Conservation (phyloP, 2,329 filamentous ascomycete species). For the Leptographium wingfieldii region DNA sequence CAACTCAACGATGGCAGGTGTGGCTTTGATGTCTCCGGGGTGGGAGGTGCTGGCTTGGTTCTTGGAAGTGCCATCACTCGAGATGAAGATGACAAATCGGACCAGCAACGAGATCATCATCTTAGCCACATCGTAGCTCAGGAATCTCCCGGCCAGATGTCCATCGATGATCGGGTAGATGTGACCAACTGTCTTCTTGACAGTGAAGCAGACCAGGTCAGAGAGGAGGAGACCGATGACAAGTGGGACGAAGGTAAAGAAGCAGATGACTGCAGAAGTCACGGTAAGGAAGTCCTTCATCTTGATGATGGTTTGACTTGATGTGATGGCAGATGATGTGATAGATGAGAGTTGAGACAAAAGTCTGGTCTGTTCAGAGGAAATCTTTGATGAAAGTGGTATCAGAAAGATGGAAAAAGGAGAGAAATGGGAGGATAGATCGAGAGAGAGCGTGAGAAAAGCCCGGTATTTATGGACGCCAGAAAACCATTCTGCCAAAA, state of each 20-base stretch:
- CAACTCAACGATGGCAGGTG: not conserved
- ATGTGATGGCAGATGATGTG: no score
- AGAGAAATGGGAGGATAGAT: not conserved
- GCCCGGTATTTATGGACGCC: not conserved
- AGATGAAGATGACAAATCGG: not conserved
- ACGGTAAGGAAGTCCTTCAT: not conserved
- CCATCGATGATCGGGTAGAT: not conserved
- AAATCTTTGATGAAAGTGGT: not conserved
- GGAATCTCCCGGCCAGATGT: not conserved
- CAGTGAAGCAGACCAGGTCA: not conserved
- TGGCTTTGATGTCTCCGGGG: no score
- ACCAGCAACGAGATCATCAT: not conserved
- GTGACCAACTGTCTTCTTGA: not conserved
- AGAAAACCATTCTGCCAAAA: not conserved
- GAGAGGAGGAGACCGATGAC: not conserved
- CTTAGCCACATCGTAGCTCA: not conserved
- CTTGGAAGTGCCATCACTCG: not conserved
- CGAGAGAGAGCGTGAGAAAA: not conserved
- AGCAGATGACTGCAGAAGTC: not conserved
- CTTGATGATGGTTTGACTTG: not conserved
- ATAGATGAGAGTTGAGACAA: no score
- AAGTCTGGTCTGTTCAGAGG: not conserved
- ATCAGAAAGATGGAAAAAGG: not conserved
- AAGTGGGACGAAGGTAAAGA: not conserved
- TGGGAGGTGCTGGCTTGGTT: not conserved